Conservation (phyloP, 2,329 filamentous ascomycete genomes). For the Samsoniella hepiali region DNA sequence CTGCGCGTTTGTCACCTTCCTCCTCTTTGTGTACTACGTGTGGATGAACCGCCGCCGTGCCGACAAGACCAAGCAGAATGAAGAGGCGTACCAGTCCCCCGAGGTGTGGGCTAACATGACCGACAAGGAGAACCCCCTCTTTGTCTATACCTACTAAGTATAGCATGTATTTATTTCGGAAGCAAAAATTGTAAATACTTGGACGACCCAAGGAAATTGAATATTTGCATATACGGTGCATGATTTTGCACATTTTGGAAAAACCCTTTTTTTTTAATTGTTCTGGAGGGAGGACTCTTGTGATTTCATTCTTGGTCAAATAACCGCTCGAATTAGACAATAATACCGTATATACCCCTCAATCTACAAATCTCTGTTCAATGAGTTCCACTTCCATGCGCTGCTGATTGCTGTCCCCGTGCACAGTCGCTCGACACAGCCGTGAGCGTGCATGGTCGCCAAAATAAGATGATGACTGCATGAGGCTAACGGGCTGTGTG, state of each 20-base stretch:
- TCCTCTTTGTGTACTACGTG: conserved; percentile 48
- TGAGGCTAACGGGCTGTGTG: not conserved
- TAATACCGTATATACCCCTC: not conserved
- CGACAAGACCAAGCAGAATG: conserved; percentile 30
- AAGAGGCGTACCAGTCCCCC: conserved; percentile 40
- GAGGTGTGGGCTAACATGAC: conserved; percentile 50
- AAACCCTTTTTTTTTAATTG: no score
- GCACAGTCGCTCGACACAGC: no score
- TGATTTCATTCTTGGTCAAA: not conserved
- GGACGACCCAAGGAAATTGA: not conserved
- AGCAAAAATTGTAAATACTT: not conserved
- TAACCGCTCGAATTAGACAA: not conserved
- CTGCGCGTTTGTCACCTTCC: conserved; percentile 39
- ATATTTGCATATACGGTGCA: not conserved
- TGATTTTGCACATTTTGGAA: not conserved
- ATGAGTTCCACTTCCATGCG: no score
- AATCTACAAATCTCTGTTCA: not conserved
- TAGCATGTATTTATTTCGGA: not conserved
- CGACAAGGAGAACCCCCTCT: conserved; percentile 55
- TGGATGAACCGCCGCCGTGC: conserved; percentile 44
- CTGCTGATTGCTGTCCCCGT: no score
- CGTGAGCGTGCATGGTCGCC: not conserved
- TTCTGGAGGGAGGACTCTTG: not conserved
- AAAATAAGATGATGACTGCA: not conserved
- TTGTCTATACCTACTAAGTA: conserved; percentile 49